phyloP scores from a whole-genome alignment of 2,329 filamentous ascomycete genomes.

The Colletotrichum sp. region DNA sequence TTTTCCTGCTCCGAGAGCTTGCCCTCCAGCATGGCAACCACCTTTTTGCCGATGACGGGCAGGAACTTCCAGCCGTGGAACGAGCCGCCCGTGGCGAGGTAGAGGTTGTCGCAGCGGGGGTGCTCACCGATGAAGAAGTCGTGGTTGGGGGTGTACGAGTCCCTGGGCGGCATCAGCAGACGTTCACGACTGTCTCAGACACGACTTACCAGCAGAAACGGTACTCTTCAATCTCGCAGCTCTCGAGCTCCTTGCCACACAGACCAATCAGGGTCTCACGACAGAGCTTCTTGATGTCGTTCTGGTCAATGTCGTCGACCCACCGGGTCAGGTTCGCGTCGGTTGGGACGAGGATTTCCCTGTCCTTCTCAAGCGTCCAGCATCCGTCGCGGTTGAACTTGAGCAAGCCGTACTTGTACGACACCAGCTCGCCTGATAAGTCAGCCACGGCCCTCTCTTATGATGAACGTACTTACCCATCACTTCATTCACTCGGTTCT shows the following conservation, averaged over 20 bases:
- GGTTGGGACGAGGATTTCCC: slow-evolving; percentile 56
- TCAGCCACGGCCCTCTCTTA: slow-evolving; percentile 5
- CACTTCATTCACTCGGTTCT: slow-evolving; percentile 45
- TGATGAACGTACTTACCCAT: slow-evolving; percentile 37
- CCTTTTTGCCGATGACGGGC: slow-evolving; percentile 65
- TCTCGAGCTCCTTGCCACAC: slow-evolving; percentile 44
- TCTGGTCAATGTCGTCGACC: slow-evolving; percentile 40
- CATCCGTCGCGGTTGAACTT: slow-evolving; percentile 68
- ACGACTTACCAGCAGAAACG: slow-evolving; percentile 51
- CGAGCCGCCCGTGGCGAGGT: slow-evolving; percentile 65
- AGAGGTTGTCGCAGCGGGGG: slow-evolving; percentile 54
- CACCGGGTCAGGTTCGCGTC: slow-evolving; percentile 45
- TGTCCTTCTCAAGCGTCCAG: slow-evolving; percentile 55
- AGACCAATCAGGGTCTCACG: slow-evolving; percentile 42
- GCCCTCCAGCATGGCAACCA: slow-evolving; percentile 52
- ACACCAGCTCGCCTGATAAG: slow-evolving; percentile 44
- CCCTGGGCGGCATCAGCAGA: slow-evolving; percentile 43
- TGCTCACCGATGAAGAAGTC: slow-evolving; percentile 65
- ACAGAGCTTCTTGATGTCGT: slow-evolving; percentile 49
- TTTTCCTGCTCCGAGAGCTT: slow-evolving; percentile 39
- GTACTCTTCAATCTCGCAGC: slow-evolving; percentile 44
- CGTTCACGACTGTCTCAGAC: background rate
- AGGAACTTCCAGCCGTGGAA: slow-evolving; percentile 72
- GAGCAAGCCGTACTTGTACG: slow-evolving; percentile 53
- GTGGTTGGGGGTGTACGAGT: slow-evolving; percentile 65